phyloP scores from a whole-genome alignment of 805 yeast genomes.

The Cyberlindnera maritima region DNA sequence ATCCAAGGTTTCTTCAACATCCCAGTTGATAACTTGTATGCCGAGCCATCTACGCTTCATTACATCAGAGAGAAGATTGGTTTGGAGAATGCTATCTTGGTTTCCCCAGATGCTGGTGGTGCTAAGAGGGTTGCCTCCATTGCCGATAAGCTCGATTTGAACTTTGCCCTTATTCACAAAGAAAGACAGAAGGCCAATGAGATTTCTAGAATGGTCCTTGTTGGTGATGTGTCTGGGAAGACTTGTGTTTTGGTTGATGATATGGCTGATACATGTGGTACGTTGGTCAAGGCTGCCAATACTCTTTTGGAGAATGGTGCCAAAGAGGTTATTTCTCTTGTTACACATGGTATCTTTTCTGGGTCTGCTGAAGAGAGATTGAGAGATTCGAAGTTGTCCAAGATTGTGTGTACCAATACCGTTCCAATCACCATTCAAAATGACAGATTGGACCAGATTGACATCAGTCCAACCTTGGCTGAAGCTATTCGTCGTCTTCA shows the following conservation, averaged over 20 bases:
- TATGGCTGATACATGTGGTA: slow-evolving; percentile 99
- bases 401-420: slow-evolving; percentile 88
- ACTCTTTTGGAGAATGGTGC: slow-evolving; percentile 81
- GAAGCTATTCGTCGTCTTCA: slow-evolving; percentile 94
- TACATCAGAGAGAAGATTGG: slow-evolving; percentile 70
- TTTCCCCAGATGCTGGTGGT: slow-evolving; percentile 99
- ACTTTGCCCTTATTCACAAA: slow-evolving; percentile 93
- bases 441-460: slow-evolving; percentile 69
- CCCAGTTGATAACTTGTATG: slow-evolving; percentile 94
- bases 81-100: slow-evolving; percentile 63
- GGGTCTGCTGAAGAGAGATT: slow-evolving; percentile 78
- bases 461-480: slow-evolving; percentile 82
- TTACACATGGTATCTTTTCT: slow-evolving; percentile 92
- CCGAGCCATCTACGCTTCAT: slow-evolving; percentile 86
- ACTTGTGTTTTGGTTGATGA: slow-evolving; percentile 89
- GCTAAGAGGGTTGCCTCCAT: slow-evolving; percentile 95
- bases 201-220: slow-evolving; percentile 91
- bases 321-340: slow-evolving; percentile 82
- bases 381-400: slow-evolving; percentile 60
- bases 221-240: slow-evolving; percentile 87
- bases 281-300: slow-evolving; percentile 92
- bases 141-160: slow-evolving; percentile 88
- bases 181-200: slow-evolving; percentile 95
- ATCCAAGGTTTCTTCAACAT: slow-evolving; percentile 95
- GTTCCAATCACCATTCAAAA: slow-evolving; percentile 75